A percentile compares a stretch with the other conserved stretches of the same genome.
These are phyloP conservation scores for Panaeolus papilionaceus DNA, from an alignment of 768 basidiomycete genomes.

Conservation along the genomic window DNA sequence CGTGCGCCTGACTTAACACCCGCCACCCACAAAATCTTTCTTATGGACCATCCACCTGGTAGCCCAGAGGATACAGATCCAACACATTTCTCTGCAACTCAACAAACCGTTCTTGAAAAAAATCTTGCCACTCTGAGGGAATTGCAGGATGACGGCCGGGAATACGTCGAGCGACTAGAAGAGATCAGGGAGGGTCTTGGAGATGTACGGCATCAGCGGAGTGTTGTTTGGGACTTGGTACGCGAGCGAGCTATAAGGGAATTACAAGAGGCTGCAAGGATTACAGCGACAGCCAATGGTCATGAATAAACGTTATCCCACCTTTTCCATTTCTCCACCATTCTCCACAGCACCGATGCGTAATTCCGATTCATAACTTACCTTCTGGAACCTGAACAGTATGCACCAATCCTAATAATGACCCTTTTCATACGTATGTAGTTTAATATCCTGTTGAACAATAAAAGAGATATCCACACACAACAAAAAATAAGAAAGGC, in stretches of 20 bases:
- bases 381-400: background rate
- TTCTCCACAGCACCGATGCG: background rate
- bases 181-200: slow-evolving; percentile 86
- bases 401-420: background rate
- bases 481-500: background rate
- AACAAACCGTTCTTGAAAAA: slow-evolving; percentile 76
- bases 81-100: slow-evolving; percentile 69
- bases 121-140: slow-evolving; percentile 76
- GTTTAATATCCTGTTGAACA: slow-evolving; percentile 6
- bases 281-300: slow-evolving; percentile 35
- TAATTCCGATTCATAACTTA: slow-evolving; percentile 7
- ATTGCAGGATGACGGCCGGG: slow-evolving; percentile 84
- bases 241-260: slow-evolving; percentile 78
- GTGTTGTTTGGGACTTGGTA: slow-evolving; percentile 78
- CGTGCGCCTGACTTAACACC: slow-evolving; percentile 74
- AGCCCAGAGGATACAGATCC: slow-evolving; percentile 56
- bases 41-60: slow-evolving; percentile 57
- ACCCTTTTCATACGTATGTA: background rate
- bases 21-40: slow-evolving; percentile 69
- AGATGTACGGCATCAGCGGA: slow-evolving; percentile 72
- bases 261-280: slow-evolving; percentile 67
- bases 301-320: slow-evolving; percentile 22
- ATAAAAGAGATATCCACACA: background rate
- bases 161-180: slow-evolving; percentile 84
- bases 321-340: background rate